Evolutionary conservation across 2,329 filamentous ascomycete genomes (phyloP), one percentile per base, ranked within the genome.

Genomic region (Neonectria neomacrospora): DNA sequence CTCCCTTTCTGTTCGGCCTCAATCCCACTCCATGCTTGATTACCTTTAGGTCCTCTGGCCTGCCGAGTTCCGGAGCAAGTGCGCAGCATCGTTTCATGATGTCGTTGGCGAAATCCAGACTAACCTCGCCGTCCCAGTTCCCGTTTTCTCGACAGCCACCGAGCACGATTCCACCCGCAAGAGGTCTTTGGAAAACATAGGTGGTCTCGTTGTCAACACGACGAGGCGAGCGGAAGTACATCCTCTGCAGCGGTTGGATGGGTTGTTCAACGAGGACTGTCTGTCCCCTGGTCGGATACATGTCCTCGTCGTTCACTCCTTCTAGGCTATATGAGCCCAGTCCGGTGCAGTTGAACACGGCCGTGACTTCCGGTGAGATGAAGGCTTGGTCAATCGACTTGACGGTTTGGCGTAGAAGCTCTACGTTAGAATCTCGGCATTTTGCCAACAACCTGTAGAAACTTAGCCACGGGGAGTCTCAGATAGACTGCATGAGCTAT

Each of bases 281-380:
- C 67, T 77, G 75, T 0, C 75, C 75, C 58, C 93, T 86, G 1
- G 86, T 88, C 1, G 93, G 92, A 64, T 88, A 85, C 45, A 96
- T 84, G 6, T 83, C 85, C 60, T 80, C 76, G 73, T 97, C 93
- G 78, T 86, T 83, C 0, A 96, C 92, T 23, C 93, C 93, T 9
- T 91, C 92, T 1, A 96, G 85, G 54, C 83, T 87, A 37, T 83
- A 85, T 0, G 92, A 88, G 20, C 89, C 83, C 9, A 97, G 80
- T 0, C 93, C 93, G 0, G 92, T 93, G 73, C 91, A 92, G 75
- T 96, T 96, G 63, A 96, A 81, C 0, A 96, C 80, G 1, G 66
- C 63, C 11, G 63, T 58, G 3, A 94, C 75, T 67, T 91, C 86
- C 2, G 88, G 90, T 37, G 76, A 76, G 12, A 61, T 14, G 0